Percentiles rank a stretch among this genome's conserved stretches.
Evolutionary conservation across 2,329 filamentous ascomycete genomes (phyloP).

Genomic region (Epichloe glyceriae): DNA sequence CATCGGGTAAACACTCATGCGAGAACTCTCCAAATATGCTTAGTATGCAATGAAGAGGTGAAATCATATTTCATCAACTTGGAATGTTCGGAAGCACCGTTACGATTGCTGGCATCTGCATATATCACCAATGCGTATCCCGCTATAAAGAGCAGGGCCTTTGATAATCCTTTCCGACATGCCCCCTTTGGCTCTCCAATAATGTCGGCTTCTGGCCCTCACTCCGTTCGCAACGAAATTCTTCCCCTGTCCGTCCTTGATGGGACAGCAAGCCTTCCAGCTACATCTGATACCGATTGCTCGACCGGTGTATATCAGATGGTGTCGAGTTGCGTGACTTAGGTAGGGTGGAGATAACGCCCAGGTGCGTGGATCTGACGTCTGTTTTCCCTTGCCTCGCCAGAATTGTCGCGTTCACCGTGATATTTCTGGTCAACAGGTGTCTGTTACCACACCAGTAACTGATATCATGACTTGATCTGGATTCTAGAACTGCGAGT

Average conservation of each 20-base stretch:
- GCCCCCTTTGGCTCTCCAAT: neutral
- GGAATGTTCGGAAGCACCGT: neutral
- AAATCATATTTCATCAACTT: neutral
- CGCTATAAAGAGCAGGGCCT: neutral
- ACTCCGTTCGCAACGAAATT: neutral
- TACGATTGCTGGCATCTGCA: conserved; percentile 1
- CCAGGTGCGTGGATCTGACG: neutral
- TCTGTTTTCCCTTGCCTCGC: too few relatives aligned
- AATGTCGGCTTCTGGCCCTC: neutral
- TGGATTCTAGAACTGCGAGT: neutral
- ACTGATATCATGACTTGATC: neutral
- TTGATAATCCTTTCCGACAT: neutral
- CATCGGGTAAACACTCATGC: too few relatives aligned
- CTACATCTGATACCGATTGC: neutral
- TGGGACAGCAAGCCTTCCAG: neutral
- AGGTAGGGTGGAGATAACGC: too few relatives aligned
- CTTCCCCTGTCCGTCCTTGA: neutral
- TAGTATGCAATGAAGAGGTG: neutral
- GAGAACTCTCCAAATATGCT: neutral
- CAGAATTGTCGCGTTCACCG: neutral
- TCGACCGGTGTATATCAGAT: neutral
- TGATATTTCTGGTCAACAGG: neutral
- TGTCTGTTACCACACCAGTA: neutral
- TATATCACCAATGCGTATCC: neutral
- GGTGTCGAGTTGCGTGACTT: too few relatives aligned